Evolutionary conservation across 495 filamentous ascomycete species (phyloP).

Genomic region (Hypomontagnella submonticulosa): DNA sequence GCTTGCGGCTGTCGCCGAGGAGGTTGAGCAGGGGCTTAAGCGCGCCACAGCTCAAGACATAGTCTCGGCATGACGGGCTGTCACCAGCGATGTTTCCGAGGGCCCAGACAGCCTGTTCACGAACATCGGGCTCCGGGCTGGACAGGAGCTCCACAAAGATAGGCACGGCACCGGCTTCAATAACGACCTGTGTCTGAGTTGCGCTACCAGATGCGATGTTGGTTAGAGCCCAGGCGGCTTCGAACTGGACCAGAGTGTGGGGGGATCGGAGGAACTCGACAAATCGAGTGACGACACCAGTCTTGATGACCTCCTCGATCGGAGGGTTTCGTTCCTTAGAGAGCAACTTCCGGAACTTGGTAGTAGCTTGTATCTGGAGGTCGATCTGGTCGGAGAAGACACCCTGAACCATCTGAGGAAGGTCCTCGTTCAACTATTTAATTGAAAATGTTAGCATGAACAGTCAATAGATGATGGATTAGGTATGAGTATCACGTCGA

Average conservation of each 20-base stretch:
- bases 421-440: constrained; percentile 90
- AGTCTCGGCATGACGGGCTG: constrained; percentile 96
- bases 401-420: constrained; percentile 96
- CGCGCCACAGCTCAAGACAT: constrained; percentile 88
- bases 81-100: constrained; percentile 99
- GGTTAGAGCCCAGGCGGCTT: constrained; percentile 98
- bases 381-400: constrained; percentile 99
- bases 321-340: constrained; percentile 99
- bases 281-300: constrained; percentile 95
- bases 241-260: constrained; percentile 98
- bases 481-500: constrained; percentile 17
- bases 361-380: constrained; percentile 97
- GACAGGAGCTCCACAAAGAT: constrained; percentile 97
- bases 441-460: constrained; percentile 49
- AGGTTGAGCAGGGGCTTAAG: constrained; percentile 88
- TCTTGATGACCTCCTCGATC: constrained; percentile 99
- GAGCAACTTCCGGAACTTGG: constrained; percentile 96
- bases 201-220: constrained; percentile 99
- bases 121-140: constrained; percentile 97
- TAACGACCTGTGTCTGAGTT: constrained; percentile 97
- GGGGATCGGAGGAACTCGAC: constrained; percentile 98
- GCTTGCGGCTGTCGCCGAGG: constrained; percentile 96
- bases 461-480: constrained; percentile 25
- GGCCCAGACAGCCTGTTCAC: constrained; percentile 99
- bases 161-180: constrained; percentile 96